These are phyloP conservation scores for Prunus campanulata DNA, from an alignment of 306 rosid species.

Conservation along the genomic window DNA sequence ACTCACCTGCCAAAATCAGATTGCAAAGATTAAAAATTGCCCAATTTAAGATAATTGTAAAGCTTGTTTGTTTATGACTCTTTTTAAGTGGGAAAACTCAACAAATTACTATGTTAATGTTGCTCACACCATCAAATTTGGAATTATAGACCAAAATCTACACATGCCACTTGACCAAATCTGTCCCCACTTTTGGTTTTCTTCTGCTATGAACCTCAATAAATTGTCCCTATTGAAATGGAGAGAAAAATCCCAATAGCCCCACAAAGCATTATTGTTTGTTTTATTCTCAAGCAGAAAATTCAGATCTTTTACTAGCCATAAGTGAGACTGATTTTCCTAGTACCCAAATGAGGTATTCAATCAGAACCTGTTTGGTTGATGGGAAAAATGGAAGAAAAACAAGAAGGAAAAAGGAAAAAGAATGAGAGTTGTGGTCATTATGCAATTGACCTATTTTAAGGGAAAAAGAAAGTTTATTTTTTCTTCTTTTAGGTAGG, in stretches of 20 bases:
- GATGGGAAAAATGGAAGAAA: constrained; percentile 7
- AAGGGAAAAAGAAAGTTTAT: background rate
- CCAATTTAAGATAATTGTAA: background rate
- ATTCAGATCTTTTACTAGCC: constrained; percentile 11
- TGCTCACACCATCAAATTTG: too few relatives aligned
- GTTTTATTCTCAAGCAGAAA: background rate
- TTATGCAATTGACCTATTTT: background rate
- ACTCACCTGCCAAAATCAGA: constrained; percentile 52
- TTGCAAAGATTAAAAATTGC: constrained; percentile 19
- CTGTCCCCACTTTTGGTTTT: background rate
- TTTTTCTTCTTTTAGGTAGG: constrained; percentile 11
- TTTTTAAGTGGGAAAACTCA: background rate
- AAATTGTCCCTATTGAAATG: background rate
- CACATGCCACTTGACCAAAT: background rate
- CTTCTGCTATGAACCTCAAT: background rate
- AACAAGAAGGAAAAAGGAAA: background rate
- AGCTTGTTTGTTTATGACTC: background rate
- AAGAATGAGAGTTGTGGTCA: background rate
- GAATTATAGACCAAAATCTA: background rate
- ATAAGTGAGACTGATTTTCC: background rate
- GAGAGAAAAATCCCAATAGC: background rate
- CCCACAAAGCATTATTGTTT: background rate
- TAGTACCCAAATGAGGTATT: constrained; percentile 6
- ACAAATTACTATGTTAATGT: too few relatives aligned
- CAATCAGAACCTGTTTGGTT: constrained; percentile 2